Evolutionary conservation across 805 yeast species (phyloP).

Genomic region (Tetrapisispora taiwanensis): DNA sequence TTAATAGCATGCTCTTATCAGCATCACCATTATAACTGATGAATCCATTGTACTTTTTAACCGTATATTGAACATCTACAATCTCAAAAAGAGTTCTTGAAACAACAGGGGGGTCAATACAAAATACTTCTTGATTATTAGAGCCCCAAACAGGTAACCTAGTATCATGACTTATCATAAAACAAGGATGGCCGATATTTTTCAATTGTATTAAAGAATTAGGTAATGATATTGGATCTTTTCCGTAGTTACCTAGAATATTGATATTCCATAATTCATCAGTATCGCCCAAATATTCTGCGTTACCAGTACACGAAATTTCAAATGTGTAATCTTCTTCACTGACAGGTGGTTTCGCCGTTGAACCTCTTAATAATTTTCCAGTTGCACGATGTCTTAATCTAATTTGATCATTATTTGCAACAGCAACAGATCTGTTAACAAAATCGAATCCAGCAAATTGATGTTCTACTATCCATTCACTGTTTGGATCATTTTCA

Average conservation of each 20-base stretch:
- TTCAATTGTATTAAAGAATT: constrained; percentile 54
- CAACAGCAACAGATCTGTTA: constrained; percentile 25
- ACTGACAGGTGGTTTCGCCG: constrained; percentile 71
- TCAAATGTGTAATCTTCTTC: constrained; percentile 87
- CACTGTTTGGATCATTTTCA: constrained; percentile 50
- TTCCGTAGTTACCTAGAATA: constrained; percentile 33
- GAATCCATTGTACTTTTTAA: no score
- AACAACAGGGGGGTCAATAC: constrained; percentile 55
- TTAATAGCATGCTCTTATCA: neutral
- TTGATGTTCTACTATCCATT: constrained; percentile 56
- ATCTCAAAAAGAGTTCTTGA: constrained; percentile 1
- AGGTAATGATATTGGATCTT: constrained; percentile 50
- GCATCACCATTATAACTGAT: neutral
- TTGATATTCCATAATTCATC: constrained; percentile 63
- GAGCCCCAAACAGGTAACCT: constrained; percentile 79
- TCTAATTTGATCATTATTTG: constrained; percentile 48
- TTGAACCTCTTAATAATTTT: constrained; percentile 57
- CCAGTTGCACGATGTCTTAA: constrained; percentile 64
- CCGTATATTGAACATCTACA: neutral
- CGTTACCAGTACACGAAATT: constrained; percentile 62
- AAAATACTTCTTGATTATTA: constrained; percentile 79
- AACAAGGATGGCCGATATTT: constrained; percentile 61
- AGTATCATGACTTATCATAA: constrained; percentile 59
- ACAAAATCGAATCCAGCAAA: neutral
- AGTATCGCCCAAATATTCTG: constrained; percentile 51